Conservation (phyloP, 495 filamentous ascomycete genomes). For the Alectoria sarmentosa region DNA sequence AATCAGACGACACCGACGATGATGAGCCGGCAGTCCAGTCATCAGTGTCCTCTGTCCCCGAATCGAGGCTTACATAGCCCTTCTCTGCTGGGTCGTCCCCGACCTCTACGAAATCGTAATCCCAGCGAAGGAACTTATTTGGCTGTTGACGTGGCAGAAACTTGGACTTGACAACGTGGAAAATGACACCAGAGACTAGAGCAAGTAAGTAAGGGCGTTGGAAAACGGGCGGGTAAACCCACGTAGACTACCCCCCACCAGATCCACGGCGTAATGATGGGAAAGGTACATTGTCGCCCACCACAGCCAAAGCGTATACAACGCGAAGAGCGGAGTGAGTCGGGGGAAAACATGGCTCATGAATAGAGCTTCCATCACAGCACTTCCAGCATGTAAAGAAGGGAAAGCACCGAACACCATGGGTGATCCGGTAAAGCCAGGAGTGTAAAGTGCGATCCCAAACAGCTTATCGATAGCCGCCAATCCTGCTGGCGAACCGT, state of each 20-base stretch:
- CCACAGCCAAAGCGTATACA: constrained; percentile 86
- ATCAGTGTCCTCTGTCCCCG: constrained; percentile 53
- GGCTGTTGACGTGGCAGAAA: constrained; percentile 75
- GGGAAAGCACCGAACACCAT: constrained; percentile 94
- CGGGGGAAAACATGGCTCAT: constrained; percentile 84
- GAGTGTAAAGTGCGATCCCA: constrained; percentile 86
- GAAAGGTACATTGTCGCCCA: constrained; percentile 98
- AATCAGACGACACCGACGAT: constrained; percentile 58
- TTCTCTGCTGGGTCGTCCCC: constrained; percentile 53
- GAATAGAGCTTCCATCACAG: constrained; percentile 85
- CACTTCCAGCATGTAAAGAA: constrained; percentile 77
- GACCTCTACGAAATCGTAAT: constrained; percentile 87
- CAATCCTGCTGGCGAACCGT: constrained; percentile 79
- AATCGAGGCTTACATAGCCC: constrained; percentile 51
- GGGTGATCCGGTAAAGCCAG: constrained; percentile 78
- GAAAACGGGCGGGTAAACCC: constrained; percentile 26
- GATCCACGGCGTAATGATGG: constrained; percentile 91
- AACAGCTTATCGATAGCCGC: constrained; percentile 83
- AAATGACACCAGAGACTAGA: constrained; percentile 63
- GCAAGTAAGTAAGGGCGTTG: constrained; percentile 16
- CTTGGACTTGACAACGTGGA: constrained; percentile 69
- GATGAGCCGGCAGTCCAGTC: constrained; percentile 71
- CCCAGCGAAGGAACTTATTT: constrained; percentile 85
- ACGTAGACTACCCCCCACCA: constrained; percentile 74
- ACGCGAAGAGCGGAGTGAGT: constrained; percentile 64